Evolutionary conservation across 768 basidiomycete genomes (phyloP).

Genomic region (Termitomyces sp.): DNA sequence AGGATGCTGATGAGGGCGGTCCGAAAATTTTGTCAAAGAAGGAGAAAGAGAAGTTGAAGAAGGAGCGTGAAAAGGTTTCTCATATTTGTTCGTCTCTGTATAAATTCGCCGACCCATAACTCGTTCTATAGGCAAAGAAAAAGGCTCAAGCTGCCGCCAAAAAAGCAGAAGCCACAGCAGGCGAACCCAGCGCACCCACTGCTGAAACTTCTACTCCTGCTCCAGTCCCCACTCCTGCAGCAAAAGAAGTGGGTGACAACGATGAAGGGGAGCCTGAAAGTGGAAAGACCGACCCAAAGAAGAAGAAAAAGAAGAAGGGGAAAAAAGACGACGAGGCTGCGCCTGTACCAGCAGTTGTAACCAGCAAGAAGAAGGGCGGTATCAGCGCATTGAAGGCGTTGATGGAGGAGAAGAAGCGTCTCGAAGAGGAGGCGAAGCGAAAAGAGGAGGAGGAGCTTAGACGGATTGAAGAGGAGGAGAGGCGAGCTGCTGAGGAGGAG

Average conservation of each 20-base stretch:
- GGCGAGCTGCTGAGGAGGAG: slow-evolving; percentile 70
- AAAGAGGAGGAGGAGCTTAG: slow-evolving; percentile 72
- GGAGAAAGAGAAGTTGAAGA: slow-evolving; percentile 96
- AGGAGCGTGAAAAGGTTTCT: slow-evolving; percentile 88
- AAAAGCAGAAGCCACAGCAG: slow-evolving; percentile 40
- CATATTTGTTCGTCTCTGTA: neutral
- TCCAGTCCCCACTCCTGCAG: slow-evolving; percentile 18
- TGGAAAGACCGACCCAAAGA: slow-evolving; percentile 55
- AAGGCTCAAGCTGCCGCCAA: slow-evolving; percentile 91
- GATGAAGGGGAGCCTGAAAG: slow-evolving; percentile 56
- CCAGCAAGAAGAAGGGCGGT: slow-evolving; percentile 69
- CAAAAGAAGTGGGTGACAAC: slow-evolving; percentile 49
- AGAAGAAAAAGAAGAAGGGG: slow-evolving; percentile 86
- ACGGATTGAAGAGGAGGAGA: slow-evolving; percentile 88
- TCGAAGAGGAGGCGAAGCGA: slow-evolving; percentile 78
- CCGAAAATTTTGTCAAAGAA: slow-evolving; percentile 82
- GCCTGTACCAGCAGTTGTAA: slow-evolving; percentile 25
- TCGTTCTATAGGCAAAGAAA: slow-evolving; percentile 71
- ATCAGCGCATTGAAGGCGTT: slow-evolving; percentile 82
- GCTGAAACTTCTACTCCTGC: slow-evolving; percentile 20
- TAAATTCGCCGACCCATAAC: slow-evolving; percentile 1
- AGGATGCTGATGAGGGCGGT: slow-evolving; percentile 52
- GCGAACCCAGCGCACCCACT: slow-evolving; percentile 20
- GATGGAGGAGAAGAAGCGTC: slow-evolving; percentile 86
- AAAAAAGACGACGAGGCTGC: slow-evolving; percentile 53